Evolutionary conservation across 2,329 filamentous ascomycete genomes (phyloP).

Genomic region (Clonostachys sp.): DNA sequence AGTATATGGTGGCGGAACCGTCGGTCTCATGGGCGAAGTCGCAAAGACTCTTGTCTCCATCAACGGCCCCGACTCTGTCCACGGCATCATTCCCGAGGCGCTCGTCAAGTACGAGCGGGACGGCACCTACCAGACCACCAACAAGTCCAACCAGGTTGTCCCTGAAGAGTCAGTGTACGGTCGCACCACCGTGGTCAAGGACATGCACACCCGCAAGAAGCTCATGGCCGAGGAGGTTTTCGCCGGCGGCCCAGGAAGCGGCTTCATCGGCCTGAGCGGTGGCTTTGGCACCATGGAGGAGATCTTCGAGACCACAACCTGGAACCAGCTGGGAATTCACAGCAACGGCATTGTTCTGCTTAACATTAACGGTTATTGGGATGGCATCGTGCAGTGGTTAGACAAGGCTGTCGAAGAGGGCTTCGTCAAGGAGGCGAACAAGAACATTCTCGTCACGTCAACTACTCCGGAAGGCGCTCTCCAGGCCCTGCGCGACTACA

Average conservation of each 20-base stretch:
- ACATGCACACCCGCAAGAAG: conserved; percentile 96
- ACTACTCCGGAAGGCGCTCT: conserved; percentile 69
- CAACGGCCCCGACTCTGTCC: conserved; percentile 74
- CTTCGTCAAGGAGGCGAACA: conserved; percentile 70
- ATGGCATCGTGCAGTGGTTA: conserved; percentile 81
- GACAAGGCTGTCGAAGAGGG: conserved; percentile 68
- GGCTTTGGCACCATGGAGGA: conserved; percentile 97
- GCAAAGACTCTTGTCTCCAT: conserved; percentile 81
- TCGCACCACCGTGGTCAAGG: conserved; percentile 78
- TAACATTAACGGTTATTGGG: conserved; percentile 90
- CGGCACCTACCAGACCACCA: conserved; percentile 43
- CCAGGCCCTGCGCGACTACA: conserved; percentile 66
- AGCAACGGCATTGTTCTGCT: conserved; percentile 71
- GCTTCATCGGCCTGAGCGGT: conserved; percentile 84
- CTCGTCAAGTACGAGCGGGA: conserved; percentile 76
- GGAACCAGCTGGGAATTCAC: conserved; percentile 97
- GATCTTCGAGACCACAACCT: conserved; percentile 84
- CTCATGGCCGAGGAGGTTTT: conserved; percentile 90
- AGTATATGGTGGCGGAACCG: conserved; percentile 94
- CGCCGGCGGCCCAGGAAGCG: conserved; percentile 73
- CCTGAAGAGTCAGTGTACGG: conserved; percentile 69
- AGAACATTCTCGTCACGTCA: conserved; percentile 74
- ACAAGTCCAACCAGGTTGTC: conserved; percentile 46
- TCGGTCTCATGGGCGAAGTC: conserved; percentile 92
- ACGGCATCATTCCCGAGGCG: conserved; percentile 88